Conservation (phyloP, 768 basidiomycete species). For the Gyrodon lividus region DNA sequence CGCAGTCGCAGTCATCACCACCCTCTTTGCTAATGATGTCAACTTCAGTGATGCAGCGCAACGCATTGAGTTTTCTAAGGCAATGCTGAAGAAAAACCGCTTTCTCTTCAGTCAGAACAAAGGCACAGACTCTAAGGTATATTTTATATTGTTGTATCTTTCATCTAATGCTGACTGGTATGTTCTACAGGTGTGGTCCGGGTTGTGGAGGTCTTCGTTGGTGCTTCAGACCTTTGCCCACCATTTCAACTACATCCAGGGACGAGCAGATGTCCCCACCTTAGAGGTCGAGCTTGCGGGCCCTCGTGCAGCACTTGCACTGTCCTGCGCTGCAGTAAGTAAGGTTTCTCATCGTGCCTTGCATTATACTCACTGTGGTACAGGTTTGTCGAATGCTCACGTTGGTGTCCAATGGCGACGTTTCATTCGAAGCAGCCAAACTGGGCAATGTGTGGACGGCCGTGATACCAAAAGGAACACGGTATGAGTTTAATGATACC, state of each 20-base stretch:
- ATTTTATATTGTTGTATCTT: no score
- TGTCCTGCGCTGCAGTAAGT: slow-evolving; percentile 7
- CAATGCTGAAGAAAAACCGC: background rate
- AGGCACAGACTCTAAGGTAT: background rate
- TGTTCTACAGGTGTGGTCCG: background rate
- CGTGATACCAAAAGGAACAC: slow-evolving; percentile 5
- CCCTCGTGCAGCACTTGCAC: slow-evolving; percentile 6
- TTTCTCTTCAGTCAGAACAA: background rate
- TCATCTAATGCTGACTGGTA: background rate
- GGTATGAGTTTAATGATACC: slow-evolving; percentile 7
- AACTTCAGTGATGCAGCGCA: background rate
- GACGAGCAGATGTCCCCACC: slow-evolving; percentile 1
- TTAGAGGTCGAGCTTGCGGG: slow-evolving; percentile 1
- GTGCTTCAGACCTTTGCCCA: slow-evolving; percentile 11
- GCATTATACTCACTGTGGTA: background rate
- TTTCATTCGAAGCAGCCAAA: background rate
- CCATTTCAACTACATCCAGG: slow-evolving; percentile 11
- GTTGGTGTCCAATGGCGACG: background rate
- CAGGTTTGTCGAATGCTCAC: slow-evolving; percentile 7
- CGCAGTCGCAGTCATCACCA: background rate
- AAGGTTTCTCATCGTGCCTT: background rate
- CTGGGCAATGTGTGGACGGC: slow-evolving; percentile 5
- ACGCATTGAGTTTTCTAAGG: background rate
- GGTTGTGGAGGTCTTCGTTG: slow-evolving; percentile 9
- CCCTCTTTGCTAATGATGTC: background rate